Conservation (phyloP, 805 yeast genomes). For the Torulaspora delbrueckii region DNA sequence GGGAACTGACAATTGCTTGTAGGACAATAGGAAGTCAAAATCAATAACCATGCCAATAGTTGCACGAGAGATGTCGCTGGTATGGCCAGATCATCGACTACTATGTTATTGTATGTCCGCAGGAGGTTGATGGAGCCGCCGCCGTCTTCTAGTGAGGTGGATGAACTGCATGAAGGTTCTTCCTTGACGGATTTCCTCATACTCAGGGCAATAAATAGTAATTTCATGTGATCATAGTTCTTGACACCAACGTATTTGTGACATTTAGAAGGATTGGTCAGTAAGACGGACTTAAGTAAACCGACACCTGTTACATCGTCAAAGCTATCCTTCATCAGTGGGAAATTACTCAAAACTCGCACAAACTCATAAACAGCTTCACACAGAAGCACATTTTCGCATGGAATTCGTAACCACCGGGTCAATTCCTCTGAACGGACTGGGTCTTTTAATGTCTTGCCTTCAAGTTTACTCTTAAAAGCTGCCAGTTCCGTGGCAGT, state of each 20-base stretch:
- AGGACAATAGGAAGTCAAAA: constrained; percentile 40
- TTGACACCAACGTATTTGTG: constrained; percentile 34
- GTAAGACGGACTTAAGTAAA: constrained; percentile 41
- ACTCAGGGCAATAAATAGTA: constrained; percentile 47
- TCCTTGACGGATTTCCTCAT: constrained; percentile 17
- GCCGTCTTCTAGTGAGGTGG: constrained; percentile 13
- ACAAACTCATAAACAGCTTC: constrained; percentile 40
- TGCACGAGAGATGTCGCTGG: constrained; percentile 40
- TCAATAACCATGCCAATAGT: constrained; percentile 46
- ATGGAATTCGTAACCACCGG: constrained; percentile 37
- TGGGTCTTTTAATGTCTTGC: constrained; percentile 21
- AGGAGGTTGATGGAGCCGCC: constrained; percentile 24
- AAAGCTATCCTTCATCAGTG: constrained; percentile 40
- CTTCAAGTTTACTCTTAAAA: constrained; percentile 22
- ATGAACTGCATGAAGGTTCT: constrained; percentile 14
- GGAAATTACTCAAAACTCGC: constrained; percentile 45
- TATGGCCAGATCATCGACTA: constrained; percentile 37
- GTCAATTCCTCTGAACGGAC: constrained; percentile 31
- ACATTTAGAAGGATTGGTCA: constrained; percentile 43
- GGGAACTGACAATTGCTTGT: constrained; percentile 32
- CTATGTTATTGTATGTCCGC: constrained; percentile 42
- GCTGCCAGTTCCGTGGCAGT: constrained; percentile 24
- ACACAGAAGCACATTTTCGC: constrained; percentile 28
- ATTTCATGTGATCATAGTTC: constrained; percentile 39
- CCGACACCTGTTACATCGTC: constrained; percentile 38